Conservation (phyloP, 2,329 filamentous ascomycete genomes). For the Ilyonectria destructans region DNA sequence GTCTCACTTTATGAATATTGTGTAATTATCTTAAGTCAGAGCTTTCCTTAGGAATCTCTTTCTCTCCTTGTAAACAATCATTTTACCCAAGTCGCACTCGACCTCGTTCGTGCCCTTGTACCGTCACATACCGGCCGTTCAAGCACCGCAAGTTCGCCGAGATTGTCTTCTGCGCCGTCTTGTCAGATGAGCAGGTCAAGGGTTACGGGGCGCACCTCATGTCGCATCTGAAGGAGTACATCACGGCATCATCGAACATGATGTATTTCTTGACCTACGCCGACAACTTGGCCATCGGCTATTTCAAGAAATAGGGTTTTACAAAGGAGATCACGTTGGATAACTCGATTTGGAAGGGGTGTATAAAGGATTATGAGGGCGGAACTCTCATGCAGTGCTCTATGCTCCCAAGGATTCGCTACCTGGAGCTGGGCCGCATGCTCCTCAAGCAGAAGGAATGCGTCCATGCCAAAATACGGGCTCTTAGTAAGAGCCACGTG, state of each 20-base stretch:
- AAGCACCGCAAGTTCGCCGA: conserved; percentile 94
- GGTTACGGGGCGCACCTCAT: conserved; percentile 98
- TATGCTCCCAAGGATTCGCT: too few relatives aligned
- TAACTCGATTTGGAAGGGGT: conserved; percentile 96
- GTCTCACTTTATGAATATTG: too few relatives aligned
- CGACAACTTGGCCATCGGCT: conserved; percentile 98
- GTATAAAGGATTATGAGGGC: conserved; percentile 99
- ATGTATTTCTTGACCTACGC: conserved; percentile 99
- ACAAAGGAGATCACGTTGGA: conserved; percentile 98
- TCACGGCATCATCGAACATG: conserved; percentile 95
- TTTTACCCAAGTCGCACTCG: too few relatives aligned
- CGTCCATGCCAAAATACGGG: too few relatives aligned
- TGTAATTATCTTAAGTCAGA: too few relatives aligned
- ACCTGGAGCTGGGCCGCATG: too few relatives aligned
- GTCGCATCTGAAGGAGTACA: conserved; percentile 98
- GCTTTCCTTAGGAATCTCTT: too few relatives aligned
- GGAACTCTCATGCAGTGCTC: too few relatives aligned
- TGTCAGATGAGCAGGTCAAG: conserved; percentile 98
- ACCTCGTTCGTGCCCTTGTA: too few relatives aligned
- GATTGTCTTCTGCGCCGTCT: conserved; percentile 98
- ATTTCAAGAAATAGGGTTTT: conserved; percentile 99
- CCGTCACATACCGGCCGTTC: conserved; percentile 97
- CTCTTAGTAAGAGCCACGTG: too few relatives aligned
- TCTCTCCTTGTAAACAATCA: too few relatives aligned
- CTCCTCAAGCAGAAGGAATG: too few relatives aligned